Evolutionary conservation across 2,329 filamentous ascomycete species (phyloP), one percentile per base, ranked within the genome.

Genomic region (Alternaria sp.): DNA sequence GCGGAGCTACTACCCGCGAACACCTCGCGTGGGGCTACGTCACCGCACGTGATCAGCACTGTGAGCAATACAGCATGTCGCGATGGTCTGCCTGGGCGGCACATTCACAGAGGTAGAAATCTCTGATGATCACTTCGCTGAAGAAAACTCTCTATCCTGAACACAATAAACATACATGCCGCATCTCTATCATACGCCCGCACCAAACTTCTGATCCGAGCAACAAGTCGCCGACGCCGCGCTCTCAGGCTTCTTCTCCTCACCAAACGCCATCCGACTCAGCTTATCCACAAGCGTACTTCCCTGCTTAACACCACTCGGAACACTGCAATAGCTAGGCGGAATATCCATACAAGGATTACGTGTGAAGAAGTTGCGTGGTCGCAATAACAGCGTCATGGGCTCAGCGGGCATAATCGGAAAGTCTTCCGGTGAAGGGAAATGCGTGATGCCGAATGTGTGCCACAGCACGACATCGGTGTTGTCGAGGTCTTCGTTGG

Each of bases 381-480:
- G 93, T 30, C 92, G 84, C 44, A 96, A 83, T 36, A 96, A 85
- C 70, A 97, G 83, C 1, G 89, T 92, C 86, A 97, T 94, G 1
- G 92, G 91, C 83, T 84, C 80, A 44, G 88, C 91, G 0, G 93
- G 93, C 93, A 97, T 97, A 71, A 97, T 85, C 28, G 94, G 94
- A 83, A 93, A 97, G 80, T 97, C 94, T 77, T 97, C 94, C 0
- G 93, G 93, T 0, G 91, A 84, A 0, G 94, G 93, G 83, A 97
- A 95, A 78, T 97, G 94, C 1, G 91, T 95, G 36, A 97, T 85
- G 36, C 94, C 94, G 74, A 97, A 97, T 0, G 93, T 97, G 81
- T 97, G 93, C 93, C 93, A 97, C 15, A 97, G 86, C 1, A 97
- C 93, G 28, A 97, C 83, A 77, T 97, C 92, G 1, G 89, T 92